Evolutionary conservation across 2,329 filamentous ascomycete species (phyloP), one percentile per base, ranked within the genome.

Genomic region (Plectosphaerella cucumerina): DNA sequence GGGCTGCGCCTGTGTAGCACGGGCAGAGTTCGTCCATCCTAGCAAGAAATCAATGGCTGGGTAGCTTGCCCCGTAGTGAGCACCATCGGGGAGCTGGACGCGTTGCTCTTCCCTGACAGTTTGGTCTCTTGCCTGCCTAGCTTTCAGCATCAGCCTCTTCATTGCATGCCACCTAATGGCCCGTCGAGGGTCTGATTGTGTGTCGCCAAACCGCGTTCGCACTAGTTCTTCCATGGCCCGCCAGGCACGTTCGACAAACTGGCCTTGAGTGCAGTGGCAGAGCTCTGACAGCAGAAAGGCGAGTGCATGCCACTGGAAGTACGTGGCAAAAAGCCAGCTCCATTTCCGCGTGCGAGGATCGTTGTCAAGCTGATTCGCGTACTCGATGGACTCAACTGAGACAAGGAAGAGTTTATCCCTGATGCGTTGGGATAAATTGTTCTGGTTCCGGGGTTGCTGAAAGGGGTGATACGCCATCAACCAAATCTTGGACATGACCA

Each of bases 371-470:
- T 23, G 42, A n/a, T 44, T 44, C 1, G 21, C 22, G 15, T 44
- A 14, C 22, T 44, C 42, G 21, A 44, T 44, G 21, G 22, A 22
- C 20, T 44, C 21, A 10, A 44, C 11, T n/a, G 41, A 23, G n/a
- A 22, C 18, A 14, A 43, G 41, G 18, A 43, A 43, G 41, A 43
- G 41, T 22, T 43, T 23, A 22, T 20, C 21, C 11, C 11, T n/a
- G 20, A 43, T 22, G 41, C 11, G 18, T 26, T 26, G 23, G 23
- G 23, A 26, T 26, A 26, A 26, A 26, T 26, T 26, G 23, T 26
- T 26, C 23, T 26, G 23, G 23, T 26, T 26, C 23, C 9, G 23
- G 23, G 23, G 23, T n/a, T 76, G 69, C 52, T 80, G 78, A 60
- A 84, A 76, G 9, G 42, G 21, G 17, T 22, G 15, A 23, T n/a